Base-by-base conservation (phyloP, 202 grass and related monocot genomes). In the Setaria viridis region DNA sequence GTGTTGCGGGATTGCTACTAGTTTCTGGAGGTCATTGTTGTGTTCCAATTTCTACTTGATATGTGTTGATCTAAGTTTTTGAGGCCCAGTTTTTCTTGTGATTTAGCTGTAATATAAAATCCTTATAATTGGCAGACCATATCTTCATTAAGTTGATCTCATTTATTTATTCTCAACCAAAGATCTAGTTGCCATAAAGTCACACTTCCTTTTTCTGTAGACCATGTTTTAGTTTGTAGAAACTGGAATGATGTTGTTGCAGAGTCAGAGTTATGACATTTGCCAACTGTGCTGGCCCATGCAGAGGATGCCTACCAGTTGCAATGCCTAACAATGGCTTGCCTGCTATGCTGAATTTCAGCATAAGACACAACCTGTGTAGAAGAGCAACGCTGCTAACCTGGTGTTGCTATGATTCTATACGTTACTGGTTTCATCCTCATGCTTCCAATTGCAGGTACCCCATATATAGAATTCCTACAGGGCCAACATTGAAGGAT, bases 391-490 rank as follows among this genome's bases (percentile, higher is more conserved):
- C 82, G 71, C 90, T 85, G 78, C 78, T 79, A 51, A 37, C 19
- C 51, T 81, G 63, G 90, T 82, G 86, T 77, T 90, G 87, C 87
- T 85, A 85, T 90, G 85, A 87, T 90, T 93, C 85, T 89, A 90
- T 90, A 92, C 84, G 35, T 87, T 90, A 60, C 81, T 90, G 87
- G 87, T 90, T 93, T 84, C 87, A 87, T 90, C 85, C 84, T 87
- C 80, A 4, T 82, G 91, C 85, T 88, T 85, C 85, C 60, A 30
- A 81, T 90, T 93, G 82, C 92, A 99, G 97, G 97, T 99, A 99
- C 72, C 95, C 95, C 29, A 98, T 98, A 89, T 95, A 98, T 87
- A 90, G 95, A 90, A 98, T 98, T 80, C 93, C 95, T 21, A 94
- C 91, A 82, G 95, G 97, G 45, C 90, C 92, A 12, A 97, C 97